Evolutionary conservation across 129 eudicot species (phyloP), one percentile per base, ranked within the genome.

Genomic region (Chrysanthemum makinoi): DNA sequence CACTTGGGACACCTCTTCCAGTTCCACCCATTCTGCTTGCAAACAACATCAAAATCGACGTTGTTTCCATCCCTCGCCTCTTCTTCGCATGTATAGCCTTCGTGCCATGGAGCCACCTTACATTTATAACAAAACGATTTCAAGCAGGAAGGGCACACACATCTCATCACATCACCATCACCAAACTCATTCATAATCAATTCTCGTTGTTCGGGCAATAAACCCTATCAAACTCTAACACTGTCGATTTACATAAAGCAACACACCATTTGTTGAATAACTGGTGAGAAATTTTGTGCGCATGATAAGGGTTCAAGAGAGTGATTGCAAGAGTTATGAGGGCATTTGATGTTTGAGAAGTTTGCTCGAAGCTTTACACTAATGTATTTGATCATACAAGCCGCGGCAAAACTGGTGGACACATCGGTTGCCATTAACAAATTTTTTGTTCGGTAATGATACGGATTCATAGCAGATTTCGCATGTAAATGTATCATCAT

Each of bases 111-210:
- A 39, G 24, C 24, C 24, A 56, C 18, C 74, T 75, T 79, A 33
- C 86, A 85, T 62, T 39, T 15, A 19, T 81, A 81, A 28, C 89
- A 84, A 47, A 84, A 81, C 71, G 49, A 6, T 66, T 63, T 77
- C 80, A 53, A 72, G 22, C 86, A 85, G 26, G 52, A 63, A 0
- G 86, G 89, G 19, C 86, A 85, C 69, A 3, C 20, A 15, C 66
- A 62, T 54, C 51, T 60, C 66, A 35, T 79, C 76, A 68, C 70
- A 62, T 5, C n/a, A 26, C 80, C 53, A 20, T 30, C 83, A 15
- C 83, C 87, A 59, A 86, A 82, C 80, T 85, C 87, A 47, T 74
- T 80, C 76, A 85, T 28, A 1, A 85, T 69, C 76, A 85, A n/a
- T 3, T 67, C 0, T 70, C 46, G 52, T 73, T 43, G 70, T 86